phyloP scores from a whole-genome alignment of 2,329 filamentous ascomycete genomes.

The Cordyceps fumosorosea region DNA sequence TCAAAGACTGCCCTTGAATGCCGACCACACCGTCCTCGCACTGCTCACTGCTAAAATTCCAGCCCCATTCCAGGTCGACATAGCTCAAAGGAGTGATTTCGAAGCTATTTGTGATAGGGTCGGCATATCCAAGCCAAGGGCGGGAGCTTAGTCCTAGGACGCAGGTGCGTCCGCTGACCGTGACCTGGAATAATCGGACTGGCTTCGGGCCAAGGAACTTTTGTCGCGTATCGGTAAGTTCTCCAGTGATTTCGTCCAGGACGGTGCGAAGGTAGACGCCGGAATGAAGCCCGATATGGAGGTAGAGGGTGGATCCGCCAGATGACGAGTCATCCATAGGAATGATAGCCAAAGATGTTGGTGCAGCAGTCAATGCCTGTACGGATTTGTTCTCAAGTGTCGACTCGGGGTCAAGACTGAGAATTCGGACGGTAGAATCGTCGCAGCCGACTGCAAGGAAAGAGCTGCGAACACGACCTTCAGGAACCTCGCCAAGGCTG shows the following conservation, averaged over 20 bases:
- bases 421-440: constrained; percentile 88
- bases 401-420: constrained; percentile 83
- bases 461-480: constrained; percentile 80
- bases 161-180: constrained; percentile 74
- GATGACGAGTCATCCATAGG: constrained; percentile 91
- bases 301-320: constrained; percentile 79
- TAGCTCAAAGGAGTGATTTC: constrained; percentile 91
- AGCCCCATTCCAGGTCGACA: constrained; percentile 81
- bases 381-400: constrained; percentile 92
- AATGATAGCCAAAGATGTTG: constrained; percentile 85
- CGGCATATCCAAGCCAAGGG: constrained; percentile 93
- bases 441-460: constrained; percentile 96
- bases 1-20: constrained; percentile 79
- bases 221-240: constrained; percentile 88
- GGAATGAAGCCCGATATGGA: constrained; percentile 93
- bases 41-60: constrained; percentile 94
- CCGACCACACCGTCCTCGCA: constrained; percentile 91
- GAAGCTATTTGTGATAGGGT: constrained; percentile 79
- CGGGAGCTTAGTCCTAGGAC: constrained; percentile 86
- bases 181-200: constrained; percentile 86
- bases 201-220: constrained; percentile 90
- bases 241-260: constrained; percentile 89
- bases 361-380: constrained; percentile 84
- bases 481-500: constrained; percentile 87
- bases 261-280: constrained; percentile 95